Base-by-base conservation (phyloP, 1,139 yeast genomes). In the Martiniozyma asiatica region DNA sequence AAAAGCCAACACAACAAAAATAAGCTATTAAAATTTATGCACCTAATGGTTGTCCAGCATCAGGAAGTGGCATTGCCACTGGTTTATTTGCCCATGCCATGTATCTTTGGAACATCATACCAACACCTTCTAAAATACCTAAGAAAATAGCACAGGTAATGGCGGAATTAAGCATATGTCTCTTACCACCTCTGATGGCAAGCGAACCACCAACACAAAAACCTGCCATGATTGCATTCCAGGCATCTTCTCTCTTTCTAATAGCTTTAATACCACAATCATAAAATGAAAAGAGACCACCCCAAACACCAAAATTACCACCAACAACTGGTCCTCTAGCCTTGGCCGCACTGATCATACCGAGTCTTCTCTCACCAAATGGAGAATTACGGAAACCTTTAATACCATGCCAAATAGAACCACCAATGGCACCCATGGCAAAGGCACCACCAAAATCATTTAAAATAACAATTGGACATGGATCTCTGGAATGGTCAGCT, bases 301-400 rank as follows among this genome's bases (percentile, higher is more conserved):
- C 99, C 99, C 99, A 89, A 25, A 84, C 95, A 59, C 98, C 98
- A 51, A 89, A 89, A 59, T 89, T 89, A 50, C 99, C 99, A 41
- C 98, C 99, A 35, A 89, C 87, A 30, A 89, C 95, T 25, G 99
- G 99, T 2, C 96, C 98, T 58, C 98, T 72, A 36, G 95, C 84
- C 55, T 85, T 84, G 46, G 89, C 78, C 32, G 97, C 97, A 22
- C 84, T 65, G 38, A 89, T 53, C 16, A 95, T 82, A 32, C 98
- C 98, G 40, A 71, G 62, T 47, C 94, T 68, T 63, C 97, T 75
- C 59, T 89, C 98, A 38, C 98, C 98, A 41, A 75, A 68, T 34
- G 99, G 98, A 10, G 96, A 84, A 67, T 92, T 92, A 58, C 98
- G 73, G 70, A 89, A 89, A 29, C 99, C 99, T 56, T 92, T 89